Conservation (phyloP, 192 early-diverging fungal species). For the Pecoramyces ruminantium region DNA sequence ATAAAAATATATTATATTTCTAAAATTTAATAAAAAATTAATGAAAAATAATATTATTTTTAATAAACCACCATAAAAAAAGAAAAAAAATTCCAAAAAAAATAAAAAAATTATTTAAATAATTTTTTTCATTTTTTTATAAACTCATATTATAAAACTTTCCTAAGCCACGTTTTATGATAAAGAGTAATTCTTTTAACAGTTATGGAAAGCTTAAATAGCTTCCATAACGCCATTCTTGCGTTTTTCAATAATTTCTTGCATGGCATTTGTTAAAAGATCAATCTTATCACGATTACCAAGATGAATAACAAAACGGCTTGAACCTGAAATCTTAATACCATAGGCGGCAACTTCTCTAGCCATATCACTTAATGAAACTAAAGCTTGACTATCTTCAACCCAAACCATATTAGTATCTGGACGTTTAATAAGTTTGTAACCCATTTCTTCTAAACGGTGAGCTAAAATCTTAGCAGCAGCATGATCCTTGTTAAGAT, state of each 20-base stretch:
- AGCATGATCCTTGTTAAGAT: constrained; percentile 43
- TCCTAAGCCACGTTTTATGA: neutral
- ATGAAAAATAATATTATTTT: neutral
- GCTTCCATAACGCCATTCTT: neutral
- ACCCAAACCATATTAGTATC: constrained; percentile 86
- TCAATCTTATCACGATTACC: neutral
- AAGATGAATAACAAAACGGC: neutral
- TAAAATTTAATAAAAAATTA: too few relatives aligned
- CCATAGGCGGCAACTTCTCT: neutral
- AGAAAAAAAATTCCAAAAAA: neutral
- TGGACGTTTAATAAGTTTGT: constrained; percentile 34
- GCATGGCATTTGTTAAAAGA: neutral
- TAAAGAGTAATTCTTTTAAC: neutral
- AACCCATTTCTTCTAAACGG: constrained; percentile 37
- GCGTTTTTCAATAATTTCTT: neutral
- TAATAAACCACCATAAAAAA: neutral
- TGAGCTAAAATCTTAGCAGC: constrained; percentile 41
- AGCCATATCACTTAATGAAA: neutral
- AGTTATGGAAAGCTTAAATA: neutral
- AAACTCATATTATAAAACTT: neutral
- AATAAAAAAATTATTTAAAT: neutral
- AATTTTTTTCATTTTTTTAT: neutral
- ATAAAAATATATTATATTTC: too few relatives aligned
- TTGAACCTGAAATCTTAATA: neutral
- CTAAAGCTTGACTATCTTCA: constrained; percentile 7